These are phyloP conservation scores for Carpinus viminea DNA, from an alignment of 306 rosid genomes.

Conservation along the genomic window DNA sequence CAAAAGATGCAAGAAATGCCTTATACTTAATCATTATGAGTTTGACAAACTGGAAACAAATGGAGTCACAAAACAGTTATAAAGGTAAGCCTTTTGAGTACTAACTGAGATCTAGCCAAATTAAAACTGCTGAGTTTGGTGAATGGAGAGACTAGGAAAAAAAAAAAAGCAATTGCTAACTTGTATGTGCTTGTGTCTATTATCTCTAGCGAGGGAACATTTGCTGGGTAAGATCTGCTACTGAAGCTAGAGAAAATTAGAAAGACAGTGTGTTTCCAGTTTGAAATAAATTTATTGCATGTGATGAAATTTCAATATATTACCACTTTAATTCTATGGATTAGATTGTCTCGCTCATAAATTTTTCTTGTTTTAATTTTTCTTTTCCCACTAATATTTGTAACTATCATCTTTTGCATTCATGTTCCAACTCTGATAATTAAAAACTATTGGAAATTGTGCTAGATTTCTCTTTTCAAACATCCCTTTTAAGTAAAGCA, in stretches of 20 bases:
- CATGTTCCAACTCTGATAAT: not conserved
- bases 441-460: not conserved
- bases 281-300: not conserved
- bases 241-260: not conserved
- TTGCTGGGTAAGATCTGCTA: not conserved
- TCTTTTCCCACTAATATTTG: not conserved
- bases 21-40: not conserved
- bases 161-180: not conserved
- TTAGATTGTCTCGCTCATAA: not conserved
- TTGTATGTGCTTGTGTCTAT: not conserved
- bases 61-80: not conserved
- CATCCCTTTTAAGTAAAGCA: not conserved
- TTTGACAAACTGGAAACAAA: not conserved
- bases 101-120: not conserved
- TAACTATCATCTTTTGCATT: not conserved
- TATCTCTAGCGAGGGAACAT: not conserved
- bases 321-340: not conserved
- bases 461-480: not conserved
- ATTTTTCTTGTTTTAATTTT: not conserved
- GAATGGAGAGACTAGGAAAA: not conserved
- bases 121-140: not conserved
- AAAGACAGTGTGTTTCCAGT: not conserved
- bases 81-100: not conserved
- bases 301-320: not conserved
- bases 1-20: not conserved